These are phyloP conservation scores for Oryza longistaminata DNA, from an alignment of 176 grass and related monocot species.

Conservation along the genomic window DNA sequence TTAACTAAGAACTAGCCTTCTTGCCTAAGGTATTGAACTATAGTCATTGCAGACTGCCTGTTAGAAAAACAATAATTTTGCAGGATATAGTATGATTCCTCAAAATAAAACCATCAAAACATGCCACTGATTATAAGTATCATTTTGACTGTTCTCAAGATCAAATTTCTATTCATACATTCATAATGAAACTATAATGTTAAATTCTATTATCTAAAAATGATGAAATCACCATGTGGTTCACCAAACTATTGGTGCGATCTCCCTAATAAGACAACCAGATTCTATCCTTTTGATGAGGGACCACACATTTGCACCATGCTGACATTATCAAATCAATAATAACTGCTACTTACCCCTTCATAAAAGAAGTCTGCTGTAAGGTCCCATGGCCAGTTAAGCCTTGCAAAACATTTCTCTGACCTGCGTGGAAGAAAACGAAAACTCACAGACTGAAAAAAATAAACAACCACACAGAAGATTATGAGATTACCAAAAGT, in stretches of 20 bases:
- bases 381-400: slow-evolving; percentile 50
- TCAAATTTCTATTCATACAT: neutral
- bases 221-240: slow-evolving; percentile 6
- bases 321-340: slow-evolving; percentile 26
- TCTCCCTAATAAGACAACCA: slow-evolving; percentile 3
- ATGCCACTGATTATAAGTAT: neutral
- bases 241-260: neutral
- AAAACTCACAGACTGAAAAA: neutral
- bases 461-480: slow-evolving; percentile 17
- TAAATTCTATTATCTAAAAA: neutral
- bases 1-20: neutral
- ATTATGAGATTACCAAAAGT: slow-evolving; percentile 58
- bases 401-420: slow-evolving; percentile 55
- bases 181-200: slow-evolving; percentile 3
- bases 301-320: neutral
- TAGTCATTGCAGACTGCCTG: neutral
- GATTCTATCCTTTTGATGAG: neutral
- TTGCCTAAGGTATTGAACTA: neutral
- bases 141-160: neutral
- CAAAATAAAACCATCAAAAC: neutral
- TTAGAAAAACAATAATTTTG: neutral
- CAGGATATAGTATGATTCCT: neutral
- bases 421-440: slow-evolving; percentile 49
- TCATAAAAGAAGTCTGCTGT: slow-evolving; percentile 54
- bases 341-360: slow-evolving; percentile 33